Percentiles rank a stretch among this genome's conserved stretches.
Conservation (phyloP, 2,329 filamentous ascomycete species). For the Ascochyta koolunga region DNA sequence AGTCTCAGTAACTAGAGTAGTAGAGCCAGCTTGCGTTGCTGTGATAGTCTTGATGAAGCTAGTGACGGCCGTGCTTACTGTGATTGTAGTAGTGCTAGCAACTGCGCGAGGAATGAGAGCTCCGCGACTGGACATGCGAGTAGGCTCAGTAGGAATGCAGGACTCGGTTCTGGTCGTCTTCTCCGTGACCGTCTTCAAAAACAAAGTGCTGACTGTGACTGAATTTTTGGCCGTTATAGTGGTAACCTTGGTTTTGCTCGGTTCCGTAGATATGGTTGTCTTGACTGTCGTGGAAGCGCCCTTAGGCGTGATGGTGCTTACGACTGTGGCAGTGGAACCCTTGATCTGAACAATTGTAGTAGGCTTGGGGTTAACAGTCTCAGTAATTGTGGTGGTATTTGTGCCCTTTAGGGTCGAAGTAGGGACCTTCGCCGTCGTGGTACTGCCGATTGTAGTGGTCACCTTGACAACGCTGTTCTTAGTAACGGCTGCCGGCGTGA, state of each 20-base stretch:
- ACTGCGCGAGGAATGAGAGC: constrained; percentile 22
- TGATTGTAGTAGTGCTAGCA: constrained; percentile 29
- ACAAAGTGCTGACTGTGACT: constrained; percentile 24
- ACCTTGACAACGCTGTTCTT: constrained; percentile 22
- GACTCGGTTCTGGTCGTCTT: constrained; percentile 33
- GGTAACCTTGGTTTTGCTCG: constrained; percentile 32
- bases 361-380: constrained; percentile 32
- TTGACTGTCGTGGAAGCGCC: constrained; percentile 18
- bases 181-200: constrained; percentile 38
- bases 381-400: constrained; percentile 27
- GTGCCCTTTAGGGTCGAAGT: constrained; percentile 22
- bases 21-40: constrained; percentile 21
- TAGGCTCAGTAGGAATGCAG: constrained; percentile 34
- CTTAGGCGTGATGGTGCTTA: constrained; percentile 23
- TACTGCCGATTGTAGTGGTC: constrained; percentile 13
- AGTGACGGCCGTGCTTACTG: constrained; percentile 31
- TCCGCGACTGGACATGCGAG: constrained; percentile 21
- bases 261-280: constrained; percentile 15
- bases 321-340: constrained; percentile 24
- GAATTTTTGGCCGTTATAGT: constrained; percentile 28
- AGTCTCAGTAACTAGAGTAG: constrained; percentile 19
- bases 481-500: constrained; percentile 22
- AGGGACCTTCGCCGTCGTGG: constrained; percentile 20
- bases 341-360: constrained; percentile 31
- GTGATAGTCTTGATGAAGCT: constrained; percentile 26